Evolutionary conservation across 2,329 filamentous ascomycete species (phyloP).

Genomic region (Neurospora sp.): DNA sequence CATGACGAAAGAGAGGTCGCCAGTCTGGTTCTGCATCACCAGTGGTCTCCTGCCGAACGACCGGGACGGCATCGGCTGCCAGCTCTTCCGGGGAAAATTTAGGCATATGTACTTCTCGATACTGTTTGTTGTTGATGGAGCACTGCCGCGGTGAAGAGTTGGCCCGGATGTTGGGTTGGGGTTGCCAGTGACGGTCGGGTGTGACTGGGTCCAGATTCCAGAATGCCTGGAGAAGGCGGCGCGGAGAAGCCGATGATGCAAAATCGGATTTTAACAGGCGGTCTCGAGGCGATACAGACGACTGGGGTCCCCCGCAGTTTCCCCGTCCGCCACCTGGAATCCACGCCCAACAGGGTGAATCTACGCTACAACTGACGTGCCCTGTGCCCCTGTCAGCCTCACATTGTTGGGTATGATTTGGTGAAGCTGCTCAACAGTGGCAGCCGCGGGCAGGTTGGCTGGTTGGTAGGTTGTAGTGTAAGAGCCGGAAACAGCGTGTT

Average conservation of each 20-base stretch:
- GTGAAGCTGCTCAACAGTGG: not conserved
- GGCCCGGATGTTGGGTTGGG: not conserved
- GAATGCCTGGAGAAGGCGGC: not conserved
- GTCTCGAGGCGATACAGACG: not conserved
- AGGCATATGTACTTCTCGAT: not conserved
- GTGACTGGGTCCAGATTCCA: not conserved
- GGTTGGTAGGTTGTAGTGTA: not conserved
- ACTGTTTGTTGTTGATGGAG: not conserved
- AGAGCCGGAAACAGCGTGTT: not conserved
- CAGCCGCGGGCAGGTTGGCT: not conserved
- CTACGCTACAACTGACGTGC: not conserved
- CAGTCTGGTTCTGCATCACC: slow-evolving; percentile 28
- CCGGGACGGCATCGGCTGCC: slow-evolving; percentile 22
- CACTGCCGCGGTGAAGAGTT: not conserved
- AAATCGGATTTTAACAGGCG: not conserved
- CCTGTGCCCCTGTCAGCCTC: not conserved
- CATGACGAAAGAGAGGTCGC: slow-evolving; percentile 44
- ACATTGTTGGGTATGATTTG: not conserved
- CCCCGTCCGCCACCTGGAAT: not conserved
- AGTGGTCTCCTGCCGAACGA: slow-evolving; percentile 23
- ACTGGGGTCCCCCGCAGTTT: not conserved
- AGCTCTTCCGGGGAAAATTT: slow-evolving; percentile 25
- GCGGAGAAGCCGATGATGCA: not conserved
- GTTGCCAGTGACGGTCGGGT: not conserved
- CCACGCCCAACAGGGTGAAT: not conserved